Conservation (phyloP, 345 rosid genomes). For the Raphanus raphanistrum region DNA sequence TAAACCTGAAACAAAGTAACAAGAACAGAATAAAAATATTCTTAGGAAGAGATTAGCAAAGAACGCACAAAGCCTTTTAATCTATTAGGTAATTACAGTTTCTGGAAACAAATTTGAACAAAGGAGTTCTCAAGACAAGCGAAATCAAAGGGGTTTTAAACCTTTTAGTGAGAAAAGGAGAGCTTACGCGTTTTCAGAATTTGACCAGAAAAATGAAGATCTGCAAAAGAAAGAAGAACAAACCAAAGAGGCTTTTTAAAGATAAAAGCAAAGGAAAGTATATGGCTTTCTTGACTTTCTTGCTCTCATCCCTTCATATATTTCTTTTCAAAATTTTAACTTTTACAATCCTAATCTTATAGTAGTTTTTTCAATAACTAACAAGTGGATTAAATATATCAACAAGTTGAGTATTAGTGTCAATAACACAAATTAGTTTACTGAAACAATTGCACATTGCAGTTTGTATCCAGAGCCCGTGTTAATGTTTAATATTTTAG, state of each 20-base stretch:
- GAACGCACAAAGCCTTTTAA: not conserved
- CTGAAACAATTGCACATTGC: not conserved
- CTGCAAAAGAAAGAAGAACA: not conserved
- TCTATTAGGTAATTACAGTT: not conserved
- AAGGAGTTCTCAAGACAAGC: not conserved
- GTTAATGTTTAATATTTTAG: not conserved
- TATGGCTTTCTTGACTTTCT: not conserved
- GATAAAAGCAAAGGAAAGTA: not conserved
- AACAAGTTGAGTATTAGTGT: not conserved
- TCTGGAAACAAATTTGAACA: not conserved
- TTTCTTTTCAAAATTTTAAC: not conserved
- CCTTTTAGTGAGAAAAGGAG: not conserved
- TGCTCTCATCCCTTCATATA: conserved; percentile 2
- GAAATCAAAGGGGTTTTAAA: not conserved
- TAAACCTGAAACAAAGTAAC: conserved; percentile 19
- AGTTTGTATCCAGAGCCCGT: not conserved
- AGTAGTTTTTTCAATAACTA: not conserved
- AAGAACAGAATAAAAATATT: not conserved
- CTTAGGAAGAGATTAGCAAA: not conserved
- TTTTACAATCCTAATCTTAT: not conserved
- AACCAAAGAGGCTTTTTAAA: not conserved
- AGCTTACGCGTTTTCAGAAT: not conserved
- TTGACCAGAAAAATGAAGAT: not conserved
- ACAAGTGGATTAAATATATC: not conserved
- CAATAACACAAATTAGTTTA: not conserved